Conservation (phyloP, 202 grass and related monocot genomes). For the Zizania palustris region DNA sequence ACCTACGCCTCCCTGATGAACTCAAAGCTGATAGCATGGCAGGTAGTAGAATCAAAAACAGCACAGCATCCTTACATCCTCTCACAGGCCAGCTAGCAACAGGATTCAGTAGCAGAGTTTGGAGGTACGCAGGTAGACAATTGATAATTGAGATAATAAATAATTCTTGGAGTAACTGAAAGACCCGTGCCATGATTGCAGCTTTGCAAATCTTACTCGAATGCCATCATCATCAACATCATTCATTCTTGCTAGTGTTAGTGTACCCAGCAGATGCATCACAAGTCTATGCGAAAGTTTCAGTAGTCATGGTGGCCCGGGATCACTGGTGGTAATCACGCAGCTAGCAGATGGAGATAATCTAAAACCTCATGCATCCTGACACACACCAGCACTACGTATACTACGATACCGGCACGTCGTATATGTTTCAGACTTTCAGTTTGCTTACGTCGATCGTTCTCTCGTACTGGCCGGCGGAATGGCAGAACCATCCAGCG, state of each 20-base stretch:
- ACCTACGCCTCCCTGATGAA: no score
- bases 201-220: constrained; percentile 34
- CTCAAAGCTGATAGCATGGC: not conserved
- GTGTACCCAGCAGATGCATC: no score
- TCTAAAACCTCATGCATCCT: not conserved
- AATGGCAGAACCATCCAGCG: no score
- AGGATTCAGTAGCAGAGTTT: not conserved
- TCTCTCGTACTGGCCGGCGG: no score
- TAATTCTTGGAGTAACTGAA: not conserved
- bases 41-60: constrained; percentile 2
- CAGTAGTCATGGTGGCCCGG: no score
- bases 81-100: not conserved
- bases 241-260: no score
- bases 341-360: not conserved
- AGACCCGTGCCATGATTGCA: constrained; percentile 30
- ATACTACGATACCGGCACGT: no score
- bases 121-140: not conserved
- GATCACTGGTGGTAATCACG: not conserved
- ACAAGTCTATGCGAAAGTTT: no score
- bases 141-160: not conserved
- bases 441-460: no score
- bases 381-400: not conserved
- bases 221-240: constrained; percentile 22
- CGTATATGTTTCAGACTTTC: no score
- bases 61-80: not conserved